Conservation (phyloP, 306 rosid species). For the Astragalus membranaceus region DNA sequence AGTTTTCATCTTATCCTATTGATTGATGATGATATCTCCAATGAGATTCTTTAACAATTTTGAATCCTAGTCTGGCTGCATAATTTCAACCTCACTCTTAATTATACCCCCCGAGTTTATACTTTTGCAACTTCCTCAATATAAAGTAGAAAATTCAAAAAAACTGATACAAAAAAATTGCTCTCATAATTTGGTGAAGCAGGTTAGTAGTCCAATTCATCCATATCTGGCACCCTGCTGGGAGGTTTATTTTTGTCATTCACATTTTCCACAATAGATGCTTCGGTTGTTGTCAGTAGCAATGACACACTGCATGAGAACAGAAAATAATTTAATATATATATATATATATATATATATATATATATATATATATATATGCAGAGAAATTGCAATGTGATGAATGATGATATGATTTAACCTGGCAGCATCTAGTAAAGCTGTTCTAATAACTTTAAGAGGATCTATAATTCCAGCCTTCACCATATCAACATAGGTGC, state of each 20-base stretch:
- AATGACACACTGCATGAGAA: slow-evolving; percentile 54
- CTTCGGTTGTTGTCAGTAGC: slow-evolving; percentile 84
- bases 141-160: background rate
- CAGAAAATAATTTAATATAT: slow-evolving; percentile 1
- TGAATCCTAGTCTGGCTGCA: background rate
- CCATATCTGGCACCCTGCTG: slow-evolving; percentile 69
- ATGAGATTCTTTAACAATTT: background rate
- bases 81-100: background rate
- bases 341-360: no score
- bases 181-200: background rate
- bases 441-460: slow-evolving; percentile 85
- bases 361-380: background rate
- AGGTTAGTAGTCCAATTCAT: slow-evolving; percentile 41
- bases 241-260: slow-evolving; percentile 53
- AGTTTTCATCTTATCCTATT: background rate
- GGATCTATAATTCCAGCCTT: slow-evolving; percentile 89
- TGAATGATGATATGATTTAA: slow-evolving; percentile 19
- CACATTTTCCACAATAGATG: slow-evolving; percentile 48
- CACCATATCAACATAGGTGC: slow-evolving; percentile 85
- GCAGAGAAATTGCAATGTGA: background rate
- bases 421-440: slow-evolving; percentile 93
- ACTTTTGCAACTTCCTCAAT: background rate
- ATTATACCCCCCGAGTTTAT: background rate
- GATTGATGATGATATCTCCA: background rate
- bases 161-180: slow-evolving; percentile 13